Percentiles rank a stretch among this genome's conserved stretches.
Evolutionary conservation across 2,329 filamentous ascomycete species (phyloP).

Genomic region (Fusarium ambrosium): DNA sequence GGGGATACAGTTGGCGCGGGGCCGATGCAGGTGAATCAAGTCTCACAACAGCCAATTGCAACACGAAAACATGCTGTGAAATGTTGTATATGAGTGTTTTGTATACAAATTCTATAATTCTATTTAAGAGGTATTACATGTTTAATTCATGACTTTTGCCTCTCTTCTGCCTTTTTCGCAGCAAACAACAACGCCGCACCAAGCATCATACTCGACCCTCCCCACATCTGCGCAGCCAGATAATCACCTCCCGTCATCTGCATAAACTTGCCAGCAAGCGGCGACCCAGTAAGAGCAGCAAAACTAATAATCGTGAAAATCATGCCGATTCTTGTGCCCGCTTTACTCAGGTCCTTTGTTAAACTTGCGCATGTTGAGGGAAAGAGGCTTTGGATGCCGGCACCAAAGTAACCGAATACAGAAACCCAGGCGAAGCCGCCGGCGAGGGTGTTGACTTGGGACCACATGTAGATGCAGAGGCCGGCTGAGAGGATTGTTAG

Average conservation of each 20-base stretch:
- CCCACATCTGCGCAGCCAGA: slow-evolving; percentile 65
- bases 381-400: slow-evolving; percentile 75
- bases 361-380: slow-evolving; percentile 65
- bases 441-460: slow-evolving; percentile 57
- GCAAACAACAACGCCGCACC: slow-evolving; percentile 58
- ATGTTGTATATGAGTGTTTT: background rate
- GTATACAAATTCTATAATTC: background rate
- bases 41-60: background rate
- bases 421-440: slow-evolving; percentile 69
- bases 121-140: background rate
- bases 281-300: slow-evolving; percentile 66
- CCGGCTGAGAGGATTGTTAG: slow-evolving; percentile 63
- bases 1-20: slow-evolving; percentile 31
- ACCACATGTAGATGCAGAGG: slow-evolving; percentile 66
- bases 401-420: slow-evolving; percentile 74
- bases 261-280: slow-evolving; percentile 66
- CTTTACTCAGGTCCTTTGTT: slow-evolving; percentile 65
- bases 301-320: slow-evolving; percentile 69
- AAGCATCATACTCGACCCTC: slow-evolving; percentile 59
- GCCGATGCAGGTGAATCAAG: background rate
- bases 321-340: slow-evolving; percentile 72
- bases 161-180: slow-evolving; percentile 54
- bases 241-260: slow-evolving; percentile 59
- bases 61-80: background rate
- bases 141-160: slow-evolving; percentile 25